A percentile compares a stretch with the other conserved stretches of the same genome.
Evolutionary conservation across 768 basidiomycete species (phyloP).

Genomic region (Mycena metata): DNA sequence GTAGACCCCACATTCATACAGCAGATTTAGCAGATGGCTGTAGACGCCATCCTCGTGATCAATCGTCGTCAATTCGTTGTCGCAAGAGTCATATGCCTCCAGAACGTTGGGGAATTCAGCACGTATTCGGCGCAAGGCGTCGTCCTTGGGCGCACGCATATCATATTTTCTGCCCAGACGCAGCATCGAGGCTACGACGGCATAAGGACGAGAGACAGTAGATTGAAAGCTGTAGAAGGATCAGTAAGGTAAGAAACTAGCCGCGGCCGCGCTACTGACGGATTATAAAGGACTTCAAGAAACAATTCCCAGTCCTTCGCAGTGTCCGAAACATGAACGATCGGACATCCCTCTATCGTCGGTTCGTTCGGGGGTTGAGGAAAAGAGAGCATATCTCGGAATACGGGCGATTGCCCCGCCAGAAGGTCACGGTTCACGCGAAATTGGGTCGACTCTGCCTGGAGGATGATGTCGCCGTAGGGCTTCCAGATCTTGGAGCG

Average conservation of each 20-base stretch:
- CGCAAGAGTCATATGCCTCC: not conserved
- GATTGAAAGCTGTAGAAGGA: constrained; percentile 10
- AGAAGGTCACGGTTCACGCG: constrained; percentile 12
- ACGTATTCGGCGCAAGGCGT: constrained; percentile 16
- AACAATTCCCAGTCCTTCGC: not conserved
- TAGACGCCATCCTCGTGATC: not conserved
- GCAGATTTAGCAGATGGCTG: constrained; percentile 5
- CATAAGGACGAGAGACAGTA: not conserved
- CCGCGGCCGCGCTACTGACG: too few relatives aligned
- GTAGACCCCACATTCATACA: constrained; percentile 6
- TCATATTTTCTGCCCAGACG: constrained; percentile 30
- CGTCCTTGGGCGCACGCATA: not conserved
- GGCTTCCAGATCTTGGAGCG: too few relatives aligned
- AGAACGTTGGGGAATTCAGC: constrained; percentile 8
- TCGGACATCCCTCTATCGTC: too few relatives aligned
- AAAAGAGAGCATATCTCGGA: constrained; percentile 58
- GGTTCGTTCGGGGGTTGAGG: constrained; percentile 50
- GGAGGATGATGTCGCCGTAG: too few relatives aligned
- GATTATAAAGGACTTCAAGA: not conserved
- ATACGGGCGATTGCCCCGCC: constrained; percentile 59
- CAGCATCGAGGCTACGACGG: constrained; percentile 13
- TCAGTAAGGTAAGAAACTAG: too few relatives aligned
- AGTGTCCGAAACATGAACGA: constrained; percentile 40
- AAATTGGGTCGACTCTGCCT: too few relatives aligned
- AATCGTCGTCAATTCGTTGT: not conserved